Percentiles rank a stretch among this genome's conserved stretches.
Evolutionary conservation across 139 green algal genomes (phyloP).

Genomic region (Limnomonas spitsbergensis): DNA sequence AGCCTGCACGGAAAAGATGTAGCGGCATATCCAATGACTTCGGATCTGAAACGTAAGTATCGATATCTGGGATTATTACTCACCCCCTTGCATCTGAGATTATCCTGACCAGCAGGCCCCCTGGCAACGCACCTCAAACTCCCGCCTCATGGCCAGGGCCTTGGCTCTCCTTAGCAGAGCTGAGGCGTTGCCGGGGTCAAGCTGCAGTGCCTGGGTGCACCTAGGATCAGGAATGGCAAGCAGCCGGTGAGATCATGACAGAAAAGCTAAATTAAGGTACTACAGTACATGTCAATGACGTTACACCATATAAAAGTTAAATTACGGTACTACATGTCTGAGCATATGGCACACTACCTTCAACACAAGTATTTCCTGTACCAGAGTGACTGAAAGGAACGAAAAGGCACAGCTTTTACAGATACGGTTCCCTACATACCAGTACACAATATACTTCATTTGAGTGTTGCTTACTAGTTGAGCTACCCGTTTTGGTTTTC

Average conservation of each 20-base stretch:
- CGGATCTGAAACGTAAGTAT: no score
- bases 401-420: no score
- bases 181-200: neutral
- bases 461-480: neutral
- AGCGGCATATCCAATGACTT: no score
- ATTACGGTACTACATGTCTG: neutral
- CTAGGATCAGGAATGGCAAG: neutral
- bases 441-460: neutral
- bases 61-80: no score
- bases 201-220: neutral
- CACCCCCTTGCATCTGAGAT: no score
- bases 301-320: neutral
- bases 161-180: neutral
- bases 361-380: no score
- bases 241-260: neutral
- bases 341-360: no score
- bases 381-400: no score
- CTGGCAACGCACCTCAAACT: conserved; percentile 10
- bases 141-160: neutral
- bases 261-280: neutral
- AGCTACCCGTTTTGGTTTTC: no score
- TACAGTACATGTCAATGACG: neutral
- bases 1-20: no score
- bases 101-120: no score
- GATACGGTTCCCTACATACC: no score